Base-by-base conservation (phyloP, 805 yeast species). In the Starmerella asiatica region DNA sequence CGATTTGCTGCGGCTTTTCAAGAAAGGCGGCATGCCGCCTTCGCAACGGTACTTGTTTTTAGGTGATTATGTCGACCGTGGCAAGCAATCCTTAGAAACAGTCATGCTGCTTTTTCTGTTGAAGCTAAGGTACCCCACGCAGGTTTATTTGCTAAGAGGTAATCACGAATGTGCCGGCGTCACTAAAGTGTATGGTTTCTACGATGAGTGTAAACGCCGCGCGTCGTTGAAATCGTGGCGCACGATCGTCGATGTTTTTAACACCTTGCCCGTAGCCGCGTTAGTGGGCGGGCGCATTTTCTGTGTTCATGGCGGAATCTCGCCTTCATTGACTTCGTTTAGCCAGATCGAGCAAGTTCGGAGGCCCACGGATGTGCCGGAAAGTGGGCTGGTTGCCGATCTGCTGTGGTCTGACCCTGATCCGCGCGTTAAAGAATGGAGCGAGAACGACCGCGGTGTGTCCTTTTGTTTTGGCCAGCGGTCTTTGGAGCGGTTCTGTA, bases 151-250 rank as follows among this genome's bases (percentile, higher is more conserved):
- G 45, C 67, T 91, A 29, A 68, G 98, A 50, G 98, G 98, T n/a
- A 91, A 91, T 61, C 98, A 91, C 63, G 98, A 91, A 64, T 84
- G 94, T 60, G 97, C 98, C 17, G 84, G 83, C 53, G 93, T 91
- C 42, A 91, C 97, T 1, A 73, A 94, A 50, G 95, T 91, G 17
- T 91, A 91, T 59, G 98, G 98, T 1, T 91, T 91, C 56, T 91
- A 85, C 57, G 98, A 91, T 61, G 98, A 91, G 62, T 91, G 98
- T 66, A 91, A 91, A 60, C 73, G 98, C 53, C 69, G 98, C 47
- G 74, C 93, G 55, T 80, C 77, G 54, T 71, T 86, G 51, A 88
- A 86, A 58, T 78, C 84, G 0, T 91, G 98, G 98, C 84, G 85
- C 56, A 60, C 73, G 15, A 84, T 91, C 56, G 76, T 91, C 49